Evolutionary conservation across 176 grass and related monocot species (phyloP).

Genomic region (Eragrostis nindensis): DNA sequence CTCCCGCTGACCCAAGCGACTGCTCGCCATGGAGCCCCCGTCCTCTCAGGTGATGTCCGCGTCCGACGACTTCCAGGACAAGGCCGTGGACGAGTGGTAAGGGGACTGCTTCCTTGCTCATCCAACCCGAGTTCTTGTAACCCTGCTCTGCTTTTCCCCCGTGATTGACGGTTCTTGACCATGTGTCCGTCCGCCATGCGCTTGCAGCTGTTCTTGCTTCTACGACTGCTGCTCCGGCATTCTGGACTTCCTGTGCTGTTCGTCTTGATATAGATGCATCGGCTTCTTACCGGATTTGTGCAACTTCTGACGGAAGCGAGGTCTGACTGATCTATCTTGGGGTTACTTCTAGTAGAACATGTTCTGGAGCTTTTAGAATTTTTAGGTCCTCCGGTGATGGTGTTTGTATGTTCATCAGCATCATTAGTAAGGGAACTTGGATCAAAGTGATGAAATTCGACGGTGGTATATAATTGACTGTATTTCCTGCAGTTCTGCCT

Average conservation of each 20-base stretch:
- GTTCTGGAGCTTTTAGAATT: neutral
- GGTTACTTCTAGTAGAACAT: neutral
- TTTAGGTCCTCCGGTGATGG: neutral
- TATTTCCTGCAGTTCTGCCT: neutral
- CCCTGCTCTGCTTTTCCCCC: neutral
- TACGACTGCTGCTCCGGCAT: constrained; percentile 70
- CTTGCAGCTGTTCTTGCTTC: constrained; percentile 69
- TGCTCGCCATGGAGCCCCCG: constrained; percentile 54
- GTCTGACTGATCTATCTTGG: neutral
- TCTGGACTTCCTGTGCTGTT: constrained; percentile 71
- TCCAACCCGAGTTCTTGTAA: neutral
- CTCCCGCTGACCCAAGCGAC: neutral
- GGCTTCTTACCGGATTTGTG: neutral
- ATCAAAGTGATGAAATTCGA: neutral
- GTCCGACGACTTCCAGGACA: constrained; percentile 57
- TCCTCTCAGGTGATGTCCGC: constrained; percentile 54
- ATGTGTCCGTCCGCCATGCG: neutral
- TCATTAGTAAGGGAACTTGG: neutral
- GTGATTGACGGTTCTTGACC: neutral
- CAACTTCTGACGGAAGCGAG: neutral
- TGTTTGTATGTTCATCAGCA: neutral
- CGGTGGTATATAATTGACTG: no score
- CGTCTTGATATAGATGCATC: constrained; percentile 38
- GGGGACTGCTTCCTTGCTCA: neutral
- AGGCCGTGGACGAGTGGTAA: constrained; percentile 63